phyloP scores from a whole-genome alignment of 257 asterid species.

The Osmanthus fragrans region DNA sequence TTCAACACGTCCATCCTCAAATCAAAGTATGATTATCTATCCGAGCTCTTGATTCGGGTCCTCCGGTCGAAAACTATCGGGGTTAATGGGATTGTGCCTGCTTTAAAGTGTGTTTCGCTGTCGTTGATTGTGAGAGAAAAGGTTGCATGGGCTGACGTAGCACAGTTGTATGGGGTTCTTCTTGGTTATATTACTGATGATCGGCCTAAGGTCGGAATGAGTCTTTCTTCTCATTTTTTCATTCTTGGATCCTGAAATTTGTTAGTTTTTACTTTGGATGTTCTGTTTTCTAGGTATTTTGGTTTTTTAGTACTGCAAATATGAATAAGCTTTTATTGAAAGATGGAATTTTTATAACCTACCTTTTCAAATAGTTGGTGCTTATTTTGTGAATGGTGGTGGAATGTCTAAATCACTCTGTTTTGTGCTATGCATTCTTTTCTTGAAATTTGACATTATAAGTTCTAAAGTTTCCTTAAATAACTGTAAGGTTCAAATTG shows the following conservation, averaged over 20 bases:
- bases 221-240: not conserved
- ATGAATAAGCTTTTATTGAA: not conserved
- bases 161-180: constrained; percentile 54
- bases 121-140: constrained; percentile 58
- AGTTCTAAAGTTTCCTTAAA: not conserved
- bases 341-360: not conserved
- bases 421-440: not conserved
- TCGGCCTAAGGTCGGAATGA: constrained; percentile 51
- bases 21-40: constrained; percentile 45
- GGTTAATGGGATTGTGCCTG: constrained; percentile 57
- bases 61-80: constrained; percentile 49
- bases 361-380: not conserved
- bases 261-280: constrained; percentile 5
- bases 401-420: not conserved
- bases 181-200: constrained; percentile 56
- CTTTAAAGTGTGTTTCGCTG: constrained; percentile 55
- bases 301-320: not conserved
- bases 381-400: not conserved
- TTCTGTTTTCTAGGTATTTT: constrained; percentile 1
- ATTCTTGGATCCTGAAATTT: not conserved
- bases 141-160: constrained; percentile 59
- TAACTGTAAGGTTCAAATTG: not conserved
- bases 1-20: constrained; percentile 41
- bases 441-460: not conserved
- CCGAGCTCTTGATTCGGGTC: constrained; percentile 44